Conservation (phyloP, 768 basidiomycete genomes). For the Trametes punicea region DNA sequence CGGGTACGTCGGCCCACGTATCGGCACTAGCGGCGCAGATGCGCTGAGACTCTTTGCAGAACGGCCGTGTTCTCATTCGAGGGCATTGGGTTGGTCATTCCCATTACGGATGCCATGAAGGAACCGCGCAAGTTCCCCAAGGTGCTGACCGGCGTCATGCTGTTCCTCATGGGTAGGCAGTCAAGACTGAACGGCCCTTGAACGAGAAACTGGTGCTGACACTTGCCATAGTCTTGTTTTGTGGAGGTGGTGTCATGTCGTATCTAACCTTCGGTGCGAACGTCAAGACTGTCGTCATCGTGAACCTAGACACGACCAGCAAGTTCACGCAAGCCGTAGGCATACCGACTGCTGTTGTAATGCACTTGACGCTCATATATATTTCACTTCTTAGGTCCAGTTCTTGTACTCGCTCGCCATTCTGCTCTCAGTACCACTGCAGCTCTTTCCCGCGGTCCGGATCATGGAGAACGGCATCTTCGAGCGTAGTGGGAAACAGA, state of each 20-base stretch:
- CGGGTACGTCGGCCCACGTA: slow-evolving; percentile 52
- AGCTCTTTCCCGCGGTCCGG: slow-evolving; percentile 96
- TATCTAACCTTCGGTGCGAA: slow-evolving; percentile 86
- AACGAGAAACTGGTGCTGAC: not conserved
- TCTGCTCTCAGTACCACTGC: slow-evolving; percentile 85
- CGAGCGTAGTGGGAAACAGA: slow-evolving; percentile 78
- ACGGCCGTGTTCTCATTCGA: slow-evolving; percentile 99
- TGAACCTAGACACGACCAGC: slow-evolving; percentile 83
- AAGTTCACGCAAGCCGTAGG: slow-evolving; percentile 85
- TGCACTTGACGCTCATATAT: not conserved
- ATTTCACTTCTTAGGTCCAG: slow-evolving; percentile 51
- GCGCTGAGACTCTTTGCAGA: slow-evolving; percentile 37
- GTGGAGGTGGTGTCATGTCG: slow-evolving; percentile 81
- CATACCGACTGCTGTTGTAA: slow-evolving; percentile 23
- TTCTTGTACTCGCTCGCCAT: slow-evolving; percentile 92
- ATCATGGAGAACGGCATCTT: slow-evolving; percentile 97
- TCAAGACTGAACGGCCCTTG: not conserved
- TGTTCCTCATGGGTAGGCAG: slow-evolving; percentile 65
- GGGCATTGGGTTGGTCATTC: slow-evolving; percentile 94
- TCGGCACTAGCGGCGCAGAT: not conserved
- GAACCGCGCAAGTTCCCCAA: slow-evolving; percentile 92
- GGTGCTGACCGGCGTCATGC: slow-evolving; percentile 88
- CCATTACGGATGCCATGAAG: slow-evolving; percentile 95
- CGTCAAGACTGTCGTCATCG: slow-evolving; percentile 90
- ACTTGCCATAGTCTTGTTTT: slow-evolving; percentile 63